Percentiles rank a stretch among this genome's conserved stretches.
Conservation (phyloP, 441 rosid species). For the Pelargonium myrrhifolium region DNA sequence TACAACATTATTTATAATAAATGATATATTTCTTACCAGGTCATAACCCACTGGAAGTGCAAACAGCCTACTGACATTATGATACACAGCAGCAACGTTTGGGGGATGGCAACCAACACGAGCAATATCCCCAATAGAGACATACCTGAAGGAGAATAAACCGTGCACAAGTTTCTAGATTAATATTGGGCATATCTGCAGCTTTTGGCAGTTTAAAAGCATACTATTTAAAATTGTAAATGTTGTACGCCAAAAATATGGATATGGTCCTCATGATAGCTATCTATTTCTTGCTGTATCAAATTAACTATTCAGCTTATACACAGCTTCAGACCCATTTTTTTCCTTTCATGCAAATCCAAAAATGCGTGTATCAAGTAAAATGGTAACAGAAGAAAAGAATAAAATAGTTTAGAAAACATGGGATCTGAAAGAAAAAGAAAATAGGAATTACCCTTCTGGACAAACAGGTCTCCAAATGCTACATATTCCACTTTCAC, state of each 20-base stretch:
- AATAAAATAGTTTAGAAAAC: neutral
- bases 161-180: neutral
- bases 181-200: neutral
- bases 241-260: too few species aligned
- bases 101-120: slow-evolving; percentile 81
- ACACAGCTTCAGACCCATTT: neutral
- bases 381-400: neutral
- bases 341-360: neutral
- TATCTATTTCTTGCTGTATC: neutral
- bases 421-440: neutral
- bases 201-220: too few species aligned
- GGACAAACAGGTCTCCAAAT: slow-evolving; percentile 95
- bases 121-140: slow-evolving; percentile 86
- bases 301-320: neutral
- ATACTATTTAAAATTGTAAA: neutral
- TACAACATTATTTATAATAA: neutral
- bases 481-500: slow-evolving; percentile 58
- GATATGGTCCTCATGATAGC: too few species aligned
- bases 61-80: slow-evolving; percentile 38
- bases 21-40: slow-evolving; percentile 48
- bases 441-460: slow-evolving; percentile 51
- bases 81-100: slow-evolving; percentile 82
- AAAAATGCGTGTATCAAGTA: neutral
- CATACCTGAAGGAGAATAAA: slow-evolving; percentile 41
- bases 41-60: slow-evolving; percentile 82